Percentiles rank a stretch among this genome's conserved stretches.
Conservation (phyloP, 306 rosid genomes). For the Glycine soja region DNA sequence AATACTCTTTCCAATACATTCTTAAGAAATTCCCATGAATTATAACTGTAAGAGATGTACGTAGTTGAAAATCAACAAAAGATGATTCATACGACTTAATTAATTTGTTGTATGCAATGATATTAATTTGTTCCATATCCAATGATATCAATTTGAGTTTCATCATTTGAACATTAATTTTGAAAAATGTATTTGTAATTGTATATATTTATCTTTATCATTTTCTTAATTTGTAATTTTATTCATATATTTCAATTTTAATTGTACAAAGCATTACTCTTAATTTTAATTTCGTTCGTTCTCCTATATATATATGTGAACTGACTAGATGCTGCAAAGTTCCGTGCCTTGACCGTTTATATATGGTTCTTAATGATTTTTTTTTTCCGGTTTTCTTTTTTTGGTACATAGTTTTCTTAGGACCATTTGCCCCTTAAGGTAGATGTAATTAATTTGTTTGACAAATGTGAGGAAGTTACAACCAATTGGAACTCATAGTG, state of each 20-base stretch:
- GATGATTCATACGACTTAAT: not conserved
- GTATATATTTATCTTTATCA: not conserved
- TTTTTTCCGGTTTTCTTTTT: too few species aligned
- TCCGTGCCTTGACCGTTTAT: constrained; percentile 37
- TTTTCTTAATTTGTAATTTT: too few species aligned
- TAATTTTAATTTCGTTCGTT: not conserved
- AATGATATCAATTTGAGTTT: not conserved
- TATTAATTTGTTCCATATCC: not conserved
- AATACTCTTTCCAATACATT: too few species aligned
- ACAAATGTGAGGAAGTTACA: constrained; percentile 42
- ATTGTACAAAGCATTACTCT: not conserved
- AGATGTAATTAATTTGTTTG: constrained; percentile 16
- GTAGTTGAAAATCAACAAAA: not conserved
- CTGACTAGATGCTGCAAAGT: not conserved
- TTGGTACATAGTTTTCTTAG: not conserved
- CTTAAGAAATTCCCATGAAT: not conserved
- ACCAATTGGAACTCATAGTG: constrained; percentile 16
- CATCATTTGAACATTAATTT: too few species aligned
- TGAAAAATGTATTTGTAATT: too few species aligned
- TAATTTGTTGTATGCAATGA: not conserved
- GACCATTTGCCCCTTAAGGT: not conserved
- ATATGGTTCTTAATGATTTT: not conserved
- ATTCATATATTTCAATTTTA: too few species aligned
- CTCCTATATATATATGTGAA: not conserved
- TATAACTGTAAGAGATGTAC: not conserved